A percentile compares a stretch with the other conserved stretches of the same genome.
Conservation (phyloP, 441 rosid species). For the Arabidopsis lyrata region DNA sequence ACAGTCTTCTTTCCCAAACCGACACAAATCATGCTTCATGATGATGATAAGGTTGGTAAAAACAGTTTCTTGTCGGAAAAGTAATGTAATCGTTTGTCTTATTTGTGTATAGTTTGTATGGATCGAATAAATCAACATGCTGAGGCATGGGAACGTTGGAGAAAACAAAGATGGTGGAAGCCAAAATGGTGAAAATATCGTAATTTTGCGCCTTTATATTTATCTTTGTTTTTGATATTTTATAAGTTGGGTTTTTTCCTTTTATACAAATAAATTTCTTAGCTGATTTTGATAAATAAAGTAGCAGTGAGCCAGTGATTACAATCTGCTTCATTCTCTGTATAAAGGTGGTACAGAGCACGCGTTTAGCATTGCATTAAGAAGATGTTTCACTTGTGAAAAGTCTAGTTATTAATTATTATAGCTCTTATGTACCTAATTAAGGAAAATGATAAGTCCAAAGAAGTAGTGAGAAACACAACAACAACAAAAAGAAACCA, state of each 20-base stretch:
- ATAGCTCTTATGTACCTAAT: not conserved
- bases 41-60: slow-evolving; percentile 5
- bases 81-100: slow-evolving; percentile 13
- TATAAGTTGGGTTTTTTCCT: not conserved
- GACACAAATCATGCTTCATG: slow-evolving; percentile 12
- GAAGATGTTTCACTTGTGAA: slow-evolving; percentile 2
- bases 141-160: slow-evolving; percentile 32
- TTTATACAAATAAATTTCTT: not conserved
- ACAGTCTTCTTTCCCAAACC: not conserved
- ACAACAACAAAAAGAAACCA: not conserved
- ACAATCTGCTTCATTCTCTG: slow-evolving; percentile 9
- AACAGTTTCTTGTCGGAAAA: slow-evolving; percentile 21
- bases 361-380: not conserved
- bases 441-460: not conserved
- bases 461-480: not conserved
- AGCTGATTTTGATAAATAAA: slow-evolving; percentile 25
- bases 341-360: not conserved
- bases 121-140: slow-evolving; percentile 37
- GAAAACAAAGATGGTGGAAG: slow-evolving; percentile 34
- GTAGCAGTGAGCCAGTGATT: slow-evolving; percentile 27
- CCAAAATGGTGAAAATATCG: slow-evolving; percentile 25
- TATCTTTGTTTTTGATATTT: not conserved
- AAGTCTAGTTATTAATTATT: not conserved
- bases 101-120: slow-evolving; percentile 28
- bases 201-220: slow-evolving; percentile 11